Evolutionary conservation across 164 flowering plant species (phyloP), one percentile per base, ranked within the genome.

Genomic region (Sedum album): DNA sequence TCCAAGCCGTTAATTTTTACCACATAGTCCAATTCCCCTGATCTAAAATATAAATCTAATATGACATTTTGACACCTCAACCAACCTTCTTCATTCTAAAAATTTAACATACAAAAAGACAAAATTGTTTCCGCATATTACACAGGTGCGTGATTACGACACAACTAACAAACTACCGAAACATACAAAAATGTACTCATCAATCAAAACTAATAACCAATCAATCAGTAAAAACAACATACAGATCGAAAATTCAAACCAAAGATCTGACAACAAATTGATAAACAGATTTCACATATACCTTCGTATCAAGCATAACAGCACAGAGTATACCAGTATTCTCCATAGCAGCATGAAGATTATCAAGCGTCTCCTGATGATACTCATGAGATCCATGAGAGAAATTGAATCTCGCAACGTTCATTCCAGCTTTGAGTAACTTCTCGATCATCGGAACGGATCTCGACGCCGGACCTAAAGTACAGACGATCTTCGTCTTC

Each of bases 401-500:
- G 82, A 87, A 89, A 79, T 89, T 89, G 80, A 89, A 89, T 2
- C 96, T 77, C 2, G 92, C 90, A 17, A 90, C 96, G 73, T 82
- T 87, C 96, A 90, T 86, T 17, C 96, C 96, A 0, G 93, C 93
- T 61, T 71, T 73, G 57, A 90, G 70, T 0, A 90, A 83, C 82
- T 88, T 90, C 83, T 87, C 93, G 20, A 76, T 21, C 96, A 86
- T 90, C 21, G 79, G 78, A 0, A 90, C 81, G 2, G 91, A 90
- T 61, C 91, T 76, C 10, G 89, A 90, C 0, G 91, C 88, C 0
- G 93, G 93, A 0, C 96, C 96, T 14, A 89, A 68, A 0, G 96
- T 90, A 77, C 96, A 90, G 0, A 90, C 93, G 65, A 90, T 90
- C 88, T 90, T 90, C 31, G 96, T 90, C 75, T 90, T 87, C 0